Conservation (phyloP, 2,329 filamentous ascomycete species). For the Colletotrichum sublineola region DNA sequence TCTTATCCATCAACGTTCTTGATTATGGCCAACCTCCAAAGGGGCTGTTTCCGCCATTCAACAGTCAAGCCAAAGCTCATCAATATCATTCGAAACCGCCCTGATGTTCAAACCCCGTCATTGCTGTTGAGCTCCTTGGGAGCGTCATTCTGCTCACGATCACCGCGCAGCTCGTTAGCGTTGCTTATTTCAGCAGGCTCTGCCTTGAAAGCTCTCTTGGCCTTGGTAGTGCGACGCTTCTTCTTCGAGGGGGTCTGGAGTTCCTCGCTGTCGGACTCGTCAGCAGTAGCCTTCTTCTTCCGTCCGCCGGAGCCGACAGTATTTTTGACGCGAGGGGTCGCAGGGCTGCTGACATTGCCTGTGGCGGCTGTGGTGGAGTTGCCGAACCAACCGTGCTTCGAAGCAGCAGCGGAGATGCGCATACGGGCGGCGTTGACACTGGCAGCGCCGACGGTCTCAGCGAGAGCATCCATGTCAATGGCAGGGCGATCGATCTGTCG, state of each 20-base stretch:
- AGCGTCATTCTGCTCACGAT: not conserved
- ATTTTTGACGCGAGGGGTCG: conserved; percentile 2
- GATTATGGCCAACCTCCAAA: not conserved
- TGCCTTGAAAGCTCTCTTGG: not conserved
- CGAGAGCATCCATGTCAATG: conserved; percentile 18
- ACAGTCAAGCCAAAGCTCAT: not conserved
- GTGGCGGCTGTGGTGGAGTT: not conserved
- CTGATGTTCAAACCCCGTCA: not conserved
- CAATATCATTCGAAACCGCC: not conserved
- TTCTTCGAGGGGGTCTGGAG: conserved; percentile 12
- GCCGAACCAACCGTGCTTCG: conserved; percentile 23
- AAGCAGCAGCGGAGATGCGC: conserved; percentile 10
- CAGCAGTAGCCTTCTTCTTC: not conserved
- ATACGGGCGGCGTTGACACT: conserved; percentile 26
- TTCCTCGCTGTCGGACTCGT: conserved; percentile 8
- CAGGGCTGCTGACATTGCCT: not conserved
- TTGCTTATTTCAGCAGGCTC: not conserved
- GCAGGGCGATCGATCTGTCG: not conserved
- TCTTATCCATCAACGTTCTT: not conserved
- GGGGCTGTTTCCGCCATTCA: not conserved
- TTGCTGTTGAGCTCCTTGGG: not conserved
- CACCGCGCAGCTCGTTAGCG: not conserved
- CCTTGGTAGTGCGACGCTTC: not conserved
- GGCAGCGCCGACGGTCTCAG: conserved; percentile 18
- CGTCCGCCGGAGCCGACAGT: not conserved